A percentile compares a stretch with the other conserved stretches of the same genome.
These are phyloP conservation scores for Picea mariana DNA, from an alignment of 83 land plant genomes.

Conservation along the genomic window DNA sequence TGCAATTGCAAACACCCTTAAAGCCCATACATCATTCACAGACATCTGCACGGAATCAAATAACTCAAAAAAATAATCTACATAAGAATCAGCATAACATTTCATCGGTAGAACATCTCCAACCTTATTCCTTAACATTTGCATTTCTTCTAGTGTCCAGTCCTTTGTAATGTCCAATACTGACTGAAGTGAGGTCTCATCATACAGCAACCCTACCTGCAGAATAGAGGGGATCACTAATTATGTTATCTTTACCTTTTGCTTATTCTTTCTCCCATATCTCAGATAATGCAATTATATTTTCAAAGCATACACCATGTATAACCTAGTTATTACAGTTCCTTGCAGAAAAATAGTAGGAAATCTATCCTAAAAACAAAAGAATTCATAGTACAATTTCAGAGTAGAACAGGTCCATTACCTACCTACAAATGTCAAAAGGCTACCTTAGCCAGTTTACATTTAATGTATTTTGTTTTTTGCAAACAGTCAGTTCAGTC, in stretches of 20 bases:
- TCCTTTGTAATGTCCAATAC: constrained; percentile 69
- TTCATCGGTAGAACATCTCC: background rate
- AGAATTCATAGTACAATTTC: too few species aligned
- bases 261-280: background rate
- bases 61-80: background rate
- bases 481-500: background rate
- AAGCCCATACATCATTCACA: background rate
- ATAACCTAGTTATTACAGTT: background rate
- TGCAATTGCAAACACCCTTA: background rate
- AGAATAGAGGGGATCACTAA: background rate
- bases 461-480: background rate
- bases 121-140: constrained; percentile 81
- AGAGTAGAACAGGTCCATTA: too few species aligned
- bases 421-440: too few species aligned
- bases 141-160: constrained; percentile 74
- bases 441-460: constrained; percentile 9
- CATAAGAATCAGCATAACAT: background rate
- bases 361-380: background rate
- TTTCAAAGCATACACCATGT: background rate
- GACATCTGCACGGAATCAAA: background rate
- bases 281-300: background rate
- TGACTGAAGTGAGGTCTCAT: constrained; percentile 68
- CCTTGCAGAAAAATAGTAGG: background rate
- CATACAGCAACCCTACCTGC: constrained; percentile 83
- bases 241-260: background rate